Evolutionary conservation across 1,139 yeast species (phyloP).

Genomic region (Diutina pseudorugosa): DNA sequence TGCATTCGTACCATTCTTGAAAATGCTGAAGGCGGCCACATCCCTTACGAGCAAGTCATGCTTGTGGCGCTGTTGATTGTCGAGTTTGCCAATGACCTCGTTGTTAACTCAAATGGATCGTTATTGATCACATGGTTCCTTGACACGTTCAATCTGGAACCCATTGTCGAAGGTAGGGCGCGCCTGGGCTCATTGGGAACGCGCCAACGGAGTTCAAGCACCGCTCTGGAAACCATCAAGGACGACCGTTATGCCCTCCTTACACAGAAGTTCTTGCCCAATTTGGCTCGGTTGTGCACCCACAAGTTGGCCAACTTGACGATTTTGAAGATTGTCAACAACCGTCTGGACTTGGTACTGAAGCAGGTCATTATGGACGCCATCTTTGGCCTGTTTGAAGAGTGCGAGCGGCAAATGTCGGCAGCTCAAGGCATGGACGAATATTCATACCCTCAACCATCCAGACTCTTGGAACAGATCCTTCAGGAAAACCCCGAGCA

Average conservation of each 20-base stretch:
- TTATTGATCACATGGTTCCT: slow-evolving; percentile 86
- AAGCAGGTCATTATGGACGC: slow-evolving; percentile 50
- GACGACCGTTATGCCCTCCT: slow-evolving; percentile 24
- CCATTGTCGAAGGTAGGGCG: background rate
- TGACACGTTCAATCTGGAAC: slow-evolving; percentile 48
- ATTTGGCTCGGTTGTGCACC: slow-evolving; percentile 55
- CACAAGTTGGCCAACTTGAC: slow-evolving; percentile 84
- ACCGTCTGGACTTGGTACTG: slow-evolving; percentile 51
- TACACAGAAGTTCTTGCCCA: slow-evolving; percentile 44
- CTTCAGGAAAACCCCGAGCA: slow-evolving; percentile 35
- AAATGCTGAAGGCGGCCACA: slow-evolving; percentile 37
- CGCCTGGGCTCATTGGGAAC: slow-evolving; percentile 31
- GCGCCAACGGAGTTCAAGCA: slow-evolving; percentile 7
- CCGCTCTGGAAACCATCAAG: background rate
- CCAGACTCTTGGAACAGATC: slow-evolving; percentile 26
- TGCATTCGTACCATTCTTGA: slow-evolving; percentile 91
- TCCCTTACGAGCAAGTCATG: slow-evolving; percentile 54
- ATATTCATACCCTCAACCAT: slow-evolving; percentile 13
- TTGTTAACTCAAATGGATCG: slow-evolving; percentile 80
- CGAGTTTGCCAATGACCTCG: slow-evolving; percentile 67
- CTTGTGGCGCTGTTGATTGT: slow-evolving; percentile 75
- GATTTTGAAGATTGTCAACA: slow-evolving; percentile 65
- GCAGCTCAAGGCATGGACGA: slow-evolving; percentile 12
- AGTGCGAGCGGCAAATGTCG: slow-evolving; percentile 6
- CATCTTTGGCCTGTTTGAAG: slow-evolving; percentile 44